Evolutionary conservation across 192 early-diverging fungal species (phyloP).

Genomic region (Irineochytrium annulatum): DNA sequence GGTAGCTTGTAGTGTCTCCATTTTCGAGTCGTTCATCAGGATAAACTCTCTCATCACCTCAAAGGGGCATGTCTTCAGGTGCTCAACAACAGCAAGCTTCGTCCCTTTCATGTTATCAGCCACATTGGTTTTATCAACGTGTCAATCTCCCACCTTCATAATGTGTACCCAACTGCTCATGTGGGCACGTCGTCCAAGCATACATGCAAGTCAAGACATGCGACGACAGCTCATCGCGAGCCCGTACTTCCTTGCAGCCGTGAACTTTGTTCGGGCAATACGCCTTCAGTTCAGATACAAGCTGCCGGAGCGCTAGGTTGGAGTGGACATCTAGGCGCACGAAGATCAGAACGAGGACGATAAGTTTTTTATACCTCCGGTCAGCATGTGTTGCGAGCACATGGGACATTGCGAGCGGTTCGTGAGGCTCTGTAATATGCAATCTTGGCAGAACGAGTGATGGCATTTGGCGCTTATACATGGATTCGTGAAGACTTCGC

Average conservation of each 20-base stretch:
- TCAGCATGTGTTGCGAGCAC: constrained; percentile 37
- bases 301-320: constrained; percentile 49
- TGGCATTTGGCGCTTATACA: constrained; percentile 56
- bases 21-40: constrained; percentile 29
- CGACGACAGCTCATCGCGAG: constrained; percentile 43
- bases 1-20: neutral
- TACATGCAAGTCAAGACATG: constrained; percentile 50
- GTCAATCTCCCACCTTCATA: constrained; percentile 38
- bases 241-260: constrained; percentile 46
- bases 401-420: constrained; percentile 56
- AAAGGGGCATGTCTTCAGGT: constrained; percentile 49
- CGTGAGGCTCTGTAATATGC: constrained; percentile 52
- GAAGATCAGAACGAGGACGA: constrained; percentile 3
- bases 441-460: constrained; percentile 59
- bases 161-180: constrained; percentile 44
- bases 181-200: constrained; percentile 37
- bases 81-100: constrained; percentile 27
- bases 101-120: constrained; percentile 34
- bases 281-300: constrained; percentile 51
- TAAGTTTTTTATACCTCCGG: neutral
- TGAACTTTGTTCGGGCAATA: constrained; percentile 48
- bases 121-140: neutral
- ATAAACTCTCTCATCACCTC: constrained; percentile 49
- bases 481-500: constrained; percentile 53
- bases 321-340: constrained; percentile 50